Evolutionary conservation across 1,139 yeast genomes (phyloP), one percentile per base, ranked within the genome.

Genomic region (Lodderomyces jiufengensis): DNA sequence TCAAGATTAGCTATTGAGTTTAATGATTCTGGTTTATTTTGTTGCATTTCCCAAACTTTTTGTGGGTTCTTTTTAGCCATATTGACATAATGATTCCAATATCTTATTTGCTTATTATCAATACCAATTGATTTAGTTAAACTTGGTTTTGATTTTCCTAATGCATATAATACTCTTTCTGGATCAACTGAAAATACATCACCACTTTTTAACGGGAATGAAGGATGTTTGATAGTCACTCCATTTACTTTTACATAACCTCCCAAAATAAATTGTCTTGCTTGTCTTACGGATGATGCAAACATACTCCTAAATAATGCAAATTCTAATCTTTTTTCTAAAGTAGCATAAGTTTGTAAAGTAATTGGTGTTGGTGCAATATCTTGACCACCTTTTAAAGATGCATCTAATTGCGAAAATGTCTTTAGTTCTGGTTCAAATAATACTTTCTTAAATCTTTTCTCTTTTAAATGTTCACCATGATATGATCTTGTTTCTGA

Each of bases 401-500:
- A 80, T 7, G 90, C 84, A 57, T 83, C 82, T 66, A 90, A 63
- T 61, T 85, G 87, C 3, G 94, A 92, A 33, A 87, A 96, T 24
- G 95, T 84, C 42, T 84, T 81, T 47, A 87, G 68, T 40, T 82
- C 79, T 24, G 90, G 84, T 41, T 78, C 69, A 61, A 88, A 88
- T 35, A 76, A 60, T 2, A 45, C 42, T 21, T 79, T 68, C 54
- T 83, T 79, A 79, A 90, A 86, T 54, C 92, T 78, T 20, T 78
- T 68, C 58, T 92, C 98, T 1, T 94, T 84, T 40, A 92, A 63
- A 56, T 84, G 90, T 54, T 92, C 97, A 49, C 98, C 98, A 57
- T 92, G 98, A 59, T 92, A 92, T 1, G 94, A 84, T 63, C 98
- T 77, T 4, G 97, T 82, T 56, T 88, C 97, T 54, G 82, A 83